phyloP scores from a whole-genome alignment of 345 rosid species.

The Carallia brachiata region DNA sequence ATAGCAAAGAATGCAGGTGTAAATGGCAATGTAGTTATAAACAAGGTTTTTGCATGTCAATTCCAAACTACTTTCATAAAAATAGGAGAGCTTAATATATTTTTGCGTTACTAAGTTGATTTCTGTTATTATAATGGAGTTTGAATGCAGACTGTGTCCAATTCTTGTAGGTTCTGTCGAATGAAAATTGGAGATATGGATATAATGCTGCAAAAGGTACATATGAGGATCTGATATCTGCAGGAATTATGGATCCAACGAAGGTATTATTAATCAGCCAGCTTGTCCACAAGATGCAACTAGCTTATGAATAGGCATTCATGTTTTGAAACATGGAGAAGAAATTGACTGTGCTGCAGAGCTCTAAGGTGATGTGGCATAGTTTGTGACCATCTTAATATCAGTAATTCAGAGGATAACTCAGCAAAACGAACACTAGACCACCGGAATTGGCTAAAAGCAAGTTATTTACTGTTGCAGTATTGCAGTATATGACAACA shows the following conservation, averaged over 20 bases:
- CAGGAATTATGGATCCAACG: constrained; percentile 86
- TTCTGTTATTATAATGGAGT: neutral
- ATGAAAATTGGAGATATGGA: constrained; percentile 53
- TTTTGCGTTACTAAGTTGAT: neutral
- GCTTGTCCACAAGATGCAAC: neutral
- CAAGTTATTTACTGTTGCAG: too few relatives aligned
- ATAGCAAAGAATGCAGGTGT: constrained; percentile 87
- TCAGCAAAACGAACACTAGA: too few relatives aligned
- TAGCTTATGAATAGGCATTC: neutral
- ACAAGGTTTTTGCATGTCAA: constrained; percentile 47
- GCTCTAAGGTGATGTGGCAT: neutral
- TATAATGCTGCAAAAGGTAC: constrained; percentile 79
- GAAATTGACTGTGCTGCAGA: neutral
- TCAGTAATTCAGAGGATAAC: too few relatives aligned
- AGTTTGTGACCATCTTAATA: neutral
- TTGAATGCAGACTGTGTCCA: constrained; percentile 10
- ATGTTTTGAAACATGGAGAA: too few relatives aligned
- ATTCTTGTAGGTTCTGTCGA: constrained; percentile 53
- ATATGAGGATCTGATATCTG: constrained; percentile 73
- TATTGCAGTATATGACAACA: too few relatives aligned
- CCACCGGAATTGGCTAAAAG: too few relatives aligned
- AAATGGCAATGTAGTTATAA: constrained; percentile 70
- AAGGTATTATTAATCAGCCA: constrained; percentile 44
- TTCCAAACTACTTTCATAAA: constrained; percentile 6
- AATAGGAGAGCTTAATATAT: neutral